A percentile compares a stretch with the other conserved stretches of the same genome.
These are phyloP conservation scores for Cytidiella melzeri DNA, from an alignment of 768 basidiomycete species.

Conservation along the genomic window DNA sequence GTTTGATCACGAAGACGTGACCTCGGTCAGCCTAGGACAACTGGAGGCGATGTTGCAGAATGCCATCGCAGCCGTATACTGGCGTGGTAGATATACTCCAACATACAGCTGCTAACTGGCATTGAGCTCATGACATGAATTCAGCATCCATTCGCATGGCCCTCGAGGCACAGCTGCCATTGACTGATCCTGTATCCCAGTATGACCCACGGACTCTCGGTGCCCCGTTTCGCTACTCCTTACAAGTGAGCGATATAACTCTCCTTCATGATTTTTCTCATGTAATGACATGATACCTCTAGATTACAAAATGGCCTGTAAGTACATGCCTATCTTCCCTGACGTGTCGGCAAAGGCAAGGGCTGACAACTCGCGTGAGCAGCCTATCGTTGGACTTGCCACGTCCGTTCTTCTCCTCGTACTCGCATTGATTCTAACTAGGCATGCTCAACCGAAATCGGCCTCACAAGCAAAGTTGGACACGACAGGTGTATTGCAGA, in stretches of 20 bases:
- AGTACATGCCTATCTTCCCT: neutral
- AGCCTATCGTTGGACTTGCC: neutral
- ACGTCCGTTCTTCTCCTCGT: neutral
- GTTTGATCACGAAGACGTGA: neutral
- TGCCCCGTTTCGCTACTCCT: neutral
- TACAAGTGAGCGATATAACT: neutral
- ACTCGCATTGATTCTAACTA: neutral
- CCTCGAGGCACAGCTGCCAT: neutral
- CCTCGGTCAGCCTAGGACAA: neutral
- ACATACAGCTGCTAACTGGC: conserved; percentile 2
- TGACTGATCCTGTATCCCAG: neutral
- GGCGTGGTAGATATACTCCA: conserved; percentile 11
- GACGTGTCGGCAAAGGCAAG: no score
- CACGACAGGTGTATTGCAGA: neutral
- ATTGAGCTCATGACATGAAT: neutral
- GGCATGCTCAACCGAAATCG: neutral
- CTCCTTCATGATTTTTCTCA: neutral
- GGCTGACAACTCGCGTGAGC: no score
- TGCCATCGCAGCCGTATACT: conserved; percentile 7
- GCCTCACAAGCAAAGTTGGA: neutral
- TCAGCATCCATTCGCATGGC: neutral
- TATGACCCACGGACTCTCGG: neutral
- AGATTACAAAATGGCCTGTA: neutral
- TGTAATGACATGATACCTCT: neutral
- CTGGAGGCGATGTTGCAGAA: conserved; percentile 2